These are phyloP conservation scores for Gossypioides kirkii DNA, from an alignment of 345 rosid species.

Conservation along the genomic window DNA sequence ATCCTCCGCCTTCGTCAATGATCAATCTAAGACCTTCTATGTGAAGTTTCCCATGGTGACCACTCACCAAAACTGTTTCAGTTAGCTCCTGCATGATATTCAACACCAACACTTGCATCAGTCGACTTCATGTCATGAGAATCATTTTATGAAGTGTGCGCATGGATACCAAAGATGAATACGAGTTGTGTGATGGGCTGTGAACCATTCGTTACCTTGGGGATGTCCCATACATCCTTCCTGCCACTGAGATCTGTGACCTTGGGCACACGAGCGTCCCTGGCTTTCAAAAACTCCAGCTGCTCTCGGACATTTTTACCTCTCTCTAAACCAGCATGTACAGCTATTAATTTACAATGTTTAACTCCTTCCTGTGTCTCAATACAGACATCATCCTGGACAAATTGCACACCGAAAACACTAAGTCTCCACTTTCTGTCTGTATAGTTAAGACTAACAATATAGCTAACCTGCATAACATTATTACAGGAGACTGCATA, in stretches of 20 bases:
- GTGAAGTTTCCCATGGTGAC: constrained; percentile 79
- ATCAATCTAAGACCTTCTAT: constrained; percentile 72
- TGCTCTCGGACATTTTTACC: constrained; percentile 50
- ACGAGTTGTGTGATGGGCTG: background rate
- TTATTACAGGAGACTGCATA: background rate
- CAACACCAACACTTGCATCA: constrained; percentile 14
- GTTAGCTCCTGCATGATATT: constrained; percentile 31
- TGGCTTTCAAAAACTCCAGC: constrained; percentile 47
- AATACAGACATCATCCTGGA: constrained; percentile 63
- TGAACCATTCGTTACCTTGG: constrained; percentile 42
- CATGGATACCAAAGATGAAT: background rate
- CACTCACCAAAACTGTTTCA: constrained; percentile 60
- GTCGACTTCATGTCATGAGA: constrained; percentile 15
- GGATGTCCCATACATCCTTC: constrained; percentile 71
- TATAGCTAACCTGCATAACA: background rate
- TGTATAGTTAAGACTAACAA: background rate
- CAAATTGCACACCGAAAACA: constrained; percentile 3
- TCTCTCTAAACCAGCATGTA: constrained; percentile 73
- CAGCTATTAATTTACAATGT: constrained; percentile 64
- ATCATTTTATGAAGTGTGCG: background rate
- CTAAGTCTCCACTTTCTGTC: background rate
- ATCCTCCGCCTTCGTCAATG: constrained; percentile 84
- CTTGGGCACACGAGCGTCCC: constrained; percentile 53
- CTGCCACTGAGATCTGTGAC: constrained; percentile 64
- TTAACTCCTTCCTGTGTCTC: constrained; percentile 45